Conservation (phyloP, 495 filamentous ascomycete species). For the Talaromyces liani region DNA sequence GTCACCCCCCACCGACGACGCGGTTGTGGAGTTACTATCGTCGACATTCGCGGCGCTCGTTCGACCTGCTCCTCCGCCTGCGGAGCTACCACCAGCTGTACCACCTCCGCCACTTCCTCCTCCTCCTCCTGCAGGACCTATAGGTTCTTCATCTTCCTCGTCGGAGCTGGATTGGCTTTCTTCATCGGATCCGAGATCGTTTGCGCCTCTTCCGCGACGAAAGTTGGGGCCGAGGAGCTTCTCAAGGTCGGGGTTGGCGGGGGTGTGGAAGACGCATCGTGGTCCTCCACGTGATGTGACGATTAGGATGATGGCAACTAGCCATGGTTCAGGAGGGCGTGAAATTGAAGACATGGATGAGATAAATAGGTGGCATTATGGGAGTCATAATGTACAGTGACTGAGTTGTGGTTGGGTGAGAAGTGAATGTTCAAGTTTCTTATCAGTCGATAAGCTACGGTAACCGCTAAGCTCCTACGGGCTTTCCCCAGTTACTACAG, state of each 20-base stretch:
- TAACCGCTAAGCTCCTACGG: not conserved
- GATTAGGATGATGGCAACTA: constrained; percentile 74
- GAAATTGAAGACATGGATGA: constrained; percentile 40
- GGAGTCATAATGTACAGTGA: not conserved
- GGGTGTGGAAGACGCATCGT: constrained; percentile 87
- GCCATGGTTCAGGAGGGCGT: constrained; percentile 51
- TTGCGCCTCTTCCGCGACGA: constrained; percentile 26
- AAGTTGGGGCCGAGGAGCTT: constrained; percentile 29
- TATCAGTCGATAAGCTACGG: not conserved
- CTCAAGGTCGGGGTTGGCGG: constrained; percentile 50
- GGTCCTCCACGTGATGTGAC: constrained; percentile 75
- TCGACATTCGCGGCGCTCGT: constrained; percentile 34
- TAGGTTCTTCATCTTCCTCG: constrained; percentile 43
- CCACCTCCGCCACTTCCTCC: constrained; percentile 5
- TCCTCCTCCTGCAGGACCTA: constrained; percentile 10
- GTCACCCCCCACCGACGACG: constrained; percentile 25
- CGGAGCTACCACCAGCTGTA: constrained; percentile 6
- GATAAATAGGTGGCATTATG: not conserved
- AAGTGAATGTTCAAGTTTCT: not conserved
- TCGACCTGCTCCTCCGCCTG: constrained; percentile 14
- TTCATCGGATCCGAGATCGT: constrained; percentile 38
- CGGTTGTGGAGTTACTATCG: constrained; percentile 20
- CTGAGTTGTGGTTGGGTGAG: not conserved
- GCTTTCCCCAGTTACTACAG: not conserved
- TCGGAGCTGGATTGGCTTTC: constrained; percentile 40